Evolutionary conservation across 768 basidiomycete genomes (phyloP), one percentile per base, ranked within the genome.

Genomic region (Dacryopinax primogenitus): DNA sequence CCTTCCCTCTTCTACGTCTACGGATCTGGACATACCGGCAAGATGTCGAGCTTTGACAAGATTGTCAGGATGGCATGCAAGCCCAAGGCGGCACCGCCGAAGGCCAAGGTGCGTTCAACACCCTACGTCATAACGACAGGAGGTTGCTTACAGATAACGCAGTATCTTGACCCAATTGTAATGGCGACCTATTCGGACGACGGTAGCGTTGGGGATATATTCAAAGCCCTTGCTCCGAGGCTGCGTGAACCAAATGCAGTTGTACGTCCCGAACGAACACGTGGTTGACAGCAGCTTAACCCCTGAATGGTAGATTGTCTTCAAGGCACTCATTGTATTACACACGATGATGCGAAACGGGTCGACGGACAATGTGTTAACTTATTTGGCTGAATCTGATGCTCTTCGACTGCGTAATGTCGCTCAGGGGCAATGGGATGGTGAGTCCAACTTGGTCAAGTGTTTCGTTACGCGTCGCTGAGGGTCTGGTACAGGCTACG

Each of bases 271-370:
- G 61, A 66, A 35, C 62, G 26, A 66, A 51, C 13, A 28, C 47
- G n/a, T n/a, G 15, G 28, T 26, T 6, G 13, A 4, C 33, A 36
- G 7, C 6, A 9, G 34, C 37, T 62, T 41, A 62, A 6, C 33
- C n/a, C n/a, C 16, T 34, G 18, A 6, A 12, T 32, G 23, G 1
- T 70, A 96, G 93, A 82, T 98, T 69, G 93, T 91, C n/a, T 97
- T 98, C 84, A 99, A 99, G 73, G 92, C 93, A 0, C 79, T 98
- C 69, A 87, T 99, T 70, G 91, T 95, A 2, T 79, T 98, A 6
- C 96, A 99, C 74, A 91, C 86, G 33, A 92, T 99, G 90, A 90
- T 98, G 73, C 85, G 96, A 30, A 92, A 90, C 67, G 96, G 96
- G n/a, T 82, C 90, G 1, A 96, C 94, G 4, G 93, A 98, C 78